These are phyloP conservation scores for Zostera marina DNA, from an alignment of 116 monocot species.

Conservation along the genomic window DNA sequence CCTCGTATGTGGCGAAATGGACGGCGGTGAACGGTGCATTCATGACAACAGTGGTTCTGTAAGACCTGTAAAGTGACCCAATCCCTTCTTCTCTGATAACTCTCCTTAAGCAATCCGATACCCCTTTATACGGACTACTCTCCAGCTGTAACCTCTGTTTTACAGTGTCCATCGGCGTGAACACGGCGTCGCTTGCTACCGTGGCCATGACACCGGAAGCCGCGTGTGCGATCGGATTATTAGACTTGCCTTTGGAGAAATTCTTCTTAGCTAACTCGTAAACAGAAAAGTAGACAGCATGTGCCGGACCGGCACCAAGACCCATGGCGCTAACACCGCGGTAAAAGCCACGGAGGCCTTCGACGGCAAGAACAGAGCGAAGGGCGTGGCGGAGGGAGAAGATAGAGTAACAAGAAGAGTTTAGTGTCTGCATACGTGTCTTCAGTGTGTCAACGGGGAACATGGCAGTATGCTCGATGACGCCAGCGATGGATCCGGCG, in stretches of 20 bases:
- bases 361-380: constrained; percentile 21
- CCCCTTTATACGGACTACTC: constrained; percentile 77
- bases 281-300: constrained; percentile 88
- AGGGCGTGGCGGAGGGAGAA: constrained; percentile 37
- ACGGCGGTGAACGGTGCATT: constrained; percentile 97
- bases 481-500: constrained; percentile 77
- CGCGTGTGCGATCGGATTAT: constrained; percentile 51
- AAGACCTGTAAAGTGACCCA: constrained; percentile 53
- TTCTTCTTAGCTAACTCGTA: constrained; percentile 60
- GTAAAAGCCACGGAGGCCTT: constrained; percentile 53
- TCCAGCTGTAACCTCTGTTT: constrained; percentile 91
- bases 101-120: constrained; percentile 53
- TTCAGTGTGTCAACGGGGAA: constrained; percentile 98
- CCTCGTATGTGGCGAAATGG: constrained; percentile 93
- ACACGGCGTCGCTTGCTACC: constrained; percentile 65
- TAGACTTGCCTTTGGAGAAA: constrained; percentile 38
- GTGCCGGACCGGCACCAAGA: constrained; percentile 86
- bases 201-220: constrained; percentile 75
- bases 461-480: constrained; percentile 87
- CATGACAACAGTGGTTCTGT: constrained; percentile 87
- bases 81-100: constrained; percentile 76
- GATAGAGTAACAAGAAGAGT: constrained; percentile 20
- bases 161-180: constrained; percentile 91
- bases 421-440: constrained; percentile 69
- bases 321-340: constrained; percentile 81